Evolutionary conservation across 75 land plant species (phyloP), one percentile per base, ranked within the genome.

Genomic region (Picea glauca): DNA sequence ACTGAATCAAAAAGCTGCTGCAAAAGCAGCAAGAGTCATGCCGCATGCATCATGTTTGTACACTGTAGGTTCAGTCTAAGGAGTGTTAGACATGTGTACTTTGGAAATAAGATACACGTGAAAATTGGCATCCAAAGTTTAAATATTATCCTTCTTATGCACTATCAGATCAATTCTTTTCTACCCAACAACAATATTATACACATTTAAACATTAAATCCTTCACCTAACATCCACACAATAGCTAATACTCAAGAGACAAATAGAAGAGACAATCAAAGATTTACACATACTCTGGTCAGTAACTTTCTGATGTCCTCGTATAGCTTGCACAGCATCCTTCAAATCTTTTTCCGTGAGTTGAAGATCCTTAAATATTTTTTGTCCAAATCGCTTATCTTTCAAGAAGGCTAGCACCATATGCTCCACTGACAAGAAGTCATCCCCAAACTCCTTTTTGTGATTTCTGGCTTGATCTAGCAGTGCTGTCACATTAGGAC

Each of bases 361-460:
- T 58, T 86, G 83, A 77, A 91, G 85, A 67, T 94, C 90, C 80
- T 81, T 85, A 38, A 91, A 88, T 68, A 94, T 68, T 67, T 89
- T 83, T 83, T 88, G 87, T 62, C 94, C 96, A 76, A 94, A 88
- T 23, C 94, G 83, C 58, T 84, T 80, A 80, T 94, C 96, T 43
- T 89, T 72, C 15, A 72, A 43, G 74, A 91, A 86, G 2, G 83
- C 91, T 72, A 91, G 80, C 61, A 94, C 77, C 60, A 94, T 66
- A 61, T 94, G 96, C 89, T 94, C 96, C 30, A 92, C 90, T 13
- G 96, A 94, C 60, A 91, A 58, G 78, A 84, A 94, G 18, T 88
- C 87, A 83, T 94, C 94, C 8, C 89, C 91, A 78, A 87, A 87
- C 3, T 91, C 96, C 74, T 88, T 87, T 78, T 87, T 88, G 82